These are phyloP conservation scores for Chaetomium tenue DNA, from an alignment of 495 filamentous ascomycete genomes.

Conservation along the genomic window DNA sequence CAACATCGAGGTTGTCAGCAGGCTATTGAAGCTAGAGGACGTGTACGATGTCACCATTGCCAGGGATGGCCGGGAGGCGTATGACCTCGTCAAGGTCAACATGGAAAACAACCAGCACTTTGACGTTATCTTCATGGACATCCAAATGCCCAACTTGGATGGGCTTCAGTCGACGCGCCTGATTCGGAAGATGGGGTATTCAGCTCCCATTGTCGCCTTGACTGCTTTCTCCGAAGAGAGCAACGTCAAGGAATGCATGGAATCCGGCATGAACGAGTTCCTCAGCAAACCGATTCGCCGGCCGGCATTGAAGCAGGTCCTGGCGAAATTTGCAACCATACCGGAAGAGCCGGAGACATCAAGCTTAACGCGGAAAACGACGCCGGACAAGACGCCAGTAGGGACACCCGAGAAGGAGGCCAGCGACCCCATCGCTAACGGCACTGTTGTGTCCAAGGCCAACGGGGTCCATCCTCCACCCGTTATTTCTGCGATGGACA, in stretches of 20 bases:
- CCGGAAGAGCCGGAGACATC: constrained; percentile 52
- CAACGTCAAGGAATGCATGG: constrained; percentile 82
- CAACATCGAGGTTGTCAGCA: constrained; percentile 85
- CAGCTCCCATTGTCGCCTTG: constrained; percentile 84
- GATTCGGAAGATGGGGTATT: constrained; percentile 83
- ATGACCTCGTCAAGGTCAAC: constrained; percentile 75
- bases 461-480: constrained; percentile 14
- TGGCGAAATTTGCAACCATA: constrained; percentile 63
- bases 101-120: constrained; percentile 72
- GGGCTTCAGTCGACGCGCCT: constrained; percentile 84
- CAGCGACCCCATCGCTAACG: constrained; percentile 18
- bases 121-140: constrained; percentile 91
- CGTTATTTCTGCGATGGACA: neutral
- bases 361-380: constrained; percentile 33
- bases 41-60: constrained; percentile 72
- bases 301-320: constrained; percentile 78
- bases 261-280: constrained; percentile 72
- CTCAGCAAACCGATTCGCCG: constrained; percentile 78
- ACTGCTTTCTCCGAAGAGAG: constrained; percentile 88
- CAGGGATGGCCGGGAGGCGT: constrained; percentile 86
- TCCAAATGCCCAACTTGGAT: constrained; percentile 92
- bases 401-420: constrained; percentile 20
- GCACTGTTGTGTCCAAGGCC: constrained; percentile 1
- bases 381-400: constrained; percentile 33
- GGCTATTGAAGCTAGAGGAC: constrained; percentile 56